Conservation (phyloP, 73 alveolate genomes). For the Uronychia binucleata region DNA sequence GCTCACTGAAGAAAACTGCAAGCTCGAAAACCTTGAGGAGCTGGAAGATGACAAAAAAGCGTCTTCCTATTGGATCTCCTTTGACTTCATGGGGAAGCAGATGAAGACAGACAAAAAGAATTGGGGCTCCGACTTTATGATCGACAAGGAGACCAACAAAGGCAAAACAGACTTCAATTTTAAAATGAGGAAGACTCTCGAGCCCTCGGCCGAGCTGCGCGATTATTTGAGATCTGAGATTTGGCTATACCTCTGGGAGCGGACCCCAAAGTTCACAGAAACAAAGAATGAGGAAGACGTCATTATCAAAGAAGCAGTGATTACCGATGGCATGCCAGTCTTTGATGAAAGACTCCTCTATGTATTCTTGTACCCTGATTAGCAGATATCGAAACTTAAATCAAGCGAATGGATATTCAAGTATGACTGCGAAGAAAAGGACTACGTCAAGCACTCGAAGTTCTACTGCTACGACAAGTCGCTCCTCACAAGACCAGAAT, state of each 20-base stretch:
- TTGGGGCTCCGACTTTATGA: constrained; percentile 26
- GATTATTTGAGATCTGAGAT: constrained; percentile 43
- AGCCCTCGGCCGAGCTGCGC: constrained; percentile 1
- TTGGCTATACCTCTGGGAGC: constrained; percentile 40
- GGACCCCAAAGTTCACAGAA: constrained; percentile 32
- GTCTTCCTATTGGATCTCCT: constrained; percentile 41
- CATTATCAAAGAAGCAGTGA: constrained; percentile 16
- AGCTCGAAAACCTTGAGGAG: constrained; percentile 10
- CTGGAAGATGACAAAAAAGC: constrained; percentile 27
- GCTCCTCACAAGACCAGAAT: constrained; percentile 22
- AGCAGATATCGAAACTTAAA: constrained; percentile 10
- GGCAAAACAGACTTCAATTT: constrained; percentile 43
- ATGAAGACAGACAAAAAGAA: constrained; percentile 24
- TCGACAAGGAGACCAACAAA: constrained; percentile 32
- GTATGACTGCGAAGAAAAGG: constrained; percentile 17
- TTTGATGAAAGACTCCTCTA: constrained; percentile 29
- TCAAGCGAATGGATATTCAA: constrained; percentile 13
- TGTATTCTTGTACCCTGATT: neutral
- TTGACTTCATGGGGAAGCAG: constrained; percentile 4
- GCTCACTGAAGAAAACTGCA: constrained; percentile 32
- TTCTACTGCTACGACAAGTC: constrained; percentile 7
- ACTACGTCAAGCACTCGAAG: neutral
- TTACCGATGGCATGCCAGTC: constrained; percentile 21
- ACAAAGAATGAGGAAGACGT: constrained; percentile 30
- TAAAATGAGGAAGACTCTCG: constrained; percentile 13